These are phyloP conservation scores for Colletotrichum sp. DNA, from an alignment of 2,329 filamentous ascomycete genomes.

Conservation along the genomic window DNA sequence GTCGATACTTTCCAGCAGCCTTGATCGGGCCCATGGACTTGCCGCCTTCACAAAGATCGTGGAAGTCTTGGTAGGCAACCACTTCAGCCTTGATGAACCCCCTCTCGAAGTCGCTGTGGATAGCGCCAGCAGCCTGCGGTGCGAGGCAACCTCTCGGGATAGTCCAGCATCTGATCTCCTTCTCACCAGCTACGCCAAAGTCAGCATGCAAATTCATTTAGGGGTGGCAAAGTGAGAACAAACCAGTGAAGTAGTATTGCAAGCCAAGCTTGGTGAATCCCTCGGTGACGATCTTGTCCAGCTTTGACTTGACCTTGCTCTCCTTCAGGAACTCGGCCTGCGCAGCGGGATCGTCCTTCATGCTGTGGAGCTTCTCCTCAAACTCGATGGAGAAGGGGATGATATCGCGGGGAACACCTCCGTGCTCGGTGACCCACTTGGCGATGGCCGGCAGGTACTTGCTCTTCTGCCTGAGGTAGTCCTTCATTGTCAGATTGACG, in stretches of 20 bases:
- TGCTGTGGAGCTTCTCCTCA: conserved; percentile 45
- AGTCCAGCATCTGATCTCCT: conserved; percentile 50
- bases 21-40: conserved; percentile 51
- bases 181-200: conserved; percentile 40
- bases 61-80: conserved; percentile 49
- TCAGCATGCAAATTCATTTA: neutral
- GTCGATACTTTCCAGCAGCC: conserved; percentile 48
- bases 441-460: conserved; percentile 49
- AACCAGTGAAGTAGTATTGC: conserved; percentile 50
- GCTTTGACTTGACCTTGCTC: conserved; percentile 43
- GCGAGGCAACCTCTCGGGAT: conserved; percentile 41
- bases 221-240: neutral
- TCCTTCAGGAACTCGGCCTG: conserved; percentile 41
- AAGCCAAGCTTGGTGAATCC: conserved; percentile 48
- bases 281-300: conserved; percentile 49
- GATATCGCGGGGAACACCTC: conserved; percentile 43
- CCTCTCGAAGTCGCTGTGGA: conserved; percentile 47
- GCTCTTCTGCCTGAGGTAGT: conserved; percentile 50
- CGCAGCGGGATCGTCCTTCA: conserved; percentile 39
- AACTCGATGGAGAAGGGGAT: conserved; percentile 51
- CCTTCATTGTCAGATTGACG: conserved; percentile 51
- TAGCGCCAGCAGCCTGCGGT: conserved; percentile 45
- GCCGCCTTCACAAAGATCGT: conserved; percentile 44
- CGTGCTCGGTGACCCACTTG: conserved; percentile 50
- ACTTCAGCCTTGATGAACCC: conserved; percentile 52